Conservation (phyloP, 2,329 filamentous ascomycete genomes). For the Apiospora marii region DNA sequence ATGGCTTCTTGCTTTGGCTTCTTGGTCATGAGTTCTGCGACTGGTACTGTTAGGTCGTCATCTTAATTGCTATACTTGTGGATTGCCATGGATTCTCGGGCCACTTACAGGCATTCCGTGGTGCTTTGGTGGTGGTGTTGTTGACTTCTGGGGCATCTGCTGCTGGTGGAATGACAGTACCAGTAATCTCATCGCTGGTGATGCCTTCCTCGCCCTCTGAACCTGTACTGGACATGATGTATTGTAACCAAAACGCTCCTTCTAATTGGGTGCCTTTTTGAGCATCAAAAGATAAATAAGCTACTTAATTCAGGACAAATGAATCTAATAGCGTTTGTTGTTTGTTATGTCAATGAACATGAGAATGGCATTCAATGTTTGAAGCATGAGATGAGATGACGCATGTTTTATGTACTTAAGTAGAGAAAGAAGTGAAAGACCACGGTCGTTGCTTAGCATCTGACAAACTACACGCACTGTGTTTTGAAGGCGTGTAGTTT, state of each 20-base stretch:
- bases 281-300: not conserved
- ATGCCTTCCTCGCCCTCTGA: constrained; percentile 48
- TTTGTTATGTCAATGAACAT: not conserved
- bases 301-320: not conserved
- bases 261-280: not conserved
- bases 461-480: not conserved
- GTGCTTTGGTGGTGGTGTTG: constrained; percentile 34
- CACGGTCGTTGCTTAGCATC: not conserved
- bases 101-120: constrained; percentile 52
- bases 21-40: not conserved
- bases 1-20: constrained; percentile 48
- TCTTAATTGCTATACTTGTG: not conserved
- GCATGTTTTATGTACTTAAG: not conserved
- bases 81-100: not conserved
- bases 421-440: not conserved
- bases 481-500: not conserved
- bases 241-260: not conserved
- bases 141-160: constrained; percentile 31
- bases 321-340: not conserved
- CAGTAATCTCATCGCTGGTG: constrained; percentile 49
- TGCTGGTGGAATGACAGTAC: constrained; percentile 42
- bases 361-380: not conserved
- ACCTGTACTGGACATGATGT: constrained; percentile 34
- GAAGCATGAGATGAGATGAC: not conserved
- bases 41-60: not conserved